phyloP scores from a whole-genome alignment of 805 yeast species.

The Clavispora santaluciae region DNA sequence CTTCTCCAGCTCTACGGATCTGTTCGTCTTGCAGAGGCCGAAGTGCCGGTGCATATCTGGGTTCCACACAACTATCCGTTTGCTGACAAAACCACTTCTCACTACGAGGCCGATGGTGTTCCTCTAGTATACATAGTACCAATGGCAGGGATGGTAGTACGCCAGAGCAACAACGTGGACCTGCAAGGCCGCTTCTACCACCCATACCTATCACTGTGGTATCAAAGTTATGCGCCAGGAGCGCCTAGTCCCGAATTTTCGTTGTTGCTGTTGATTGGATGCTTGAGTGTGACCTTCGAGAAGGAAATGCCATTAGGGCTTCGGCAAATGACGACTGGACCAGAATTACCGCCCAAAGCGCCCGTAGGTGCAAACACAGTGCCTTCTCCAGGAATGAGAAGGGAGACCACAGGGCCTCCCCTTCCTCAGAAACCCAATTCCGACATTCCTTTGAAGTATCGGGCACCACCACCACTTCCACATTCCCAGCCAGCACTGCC shows the following conservation, averaged over 20 bases:
- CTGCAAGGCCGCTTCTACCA: constrained; percentile 67
- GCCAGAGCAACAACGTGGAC: constrained; percentile 65
- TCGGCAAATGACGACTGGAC: constrained; percentile 8
- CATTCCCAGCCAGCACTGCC: no score
- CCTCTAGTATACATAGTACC: constrained; percentile 67
- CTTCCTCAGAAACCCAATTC: constrained; percentile 19
- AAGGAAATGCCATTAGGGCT: constrained; percentile 38
- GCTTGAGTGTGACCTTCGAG: constrained; percentile 31
- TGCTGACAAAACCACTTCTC: constrained; percentile 5
- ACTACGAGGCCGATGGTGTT: constrained; percentile 28
- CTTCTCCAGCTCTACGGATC: constrained; percentile 63
- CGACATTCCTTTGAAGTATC: constrained; percentile 24
- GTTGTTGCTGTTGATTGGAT: constrained; percentile 28
- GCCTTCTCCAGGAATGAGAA: constrained; percentile 18
- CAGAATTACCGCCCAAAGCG: constrained; percentile 23
- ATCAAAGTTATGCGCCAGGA: constrained; percentile 10
- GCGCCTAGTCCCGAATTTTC: constrained; percentile 15
- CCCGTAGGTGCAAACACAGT: constrained; percentile 29
- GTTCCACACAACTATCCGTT: constrained; percentile 67
- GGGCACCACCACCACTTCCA: constrained; percentile 29
- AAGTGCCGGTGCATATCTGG: constrained; percentile 66
- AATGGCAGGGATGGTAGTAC: constrained; percentile 41
- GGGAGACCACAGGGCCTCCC: constrained; percentile 20
- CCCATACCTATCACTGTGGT: constrained; percentile 65
- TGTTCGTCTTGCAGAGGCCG: constrained; percentile 23